Percentiles rank a stretch among this genome's conserved stretches.
phyloP scores from a whole-genome alignment of 306 rosid species.

The Morella rubra region DNA sequence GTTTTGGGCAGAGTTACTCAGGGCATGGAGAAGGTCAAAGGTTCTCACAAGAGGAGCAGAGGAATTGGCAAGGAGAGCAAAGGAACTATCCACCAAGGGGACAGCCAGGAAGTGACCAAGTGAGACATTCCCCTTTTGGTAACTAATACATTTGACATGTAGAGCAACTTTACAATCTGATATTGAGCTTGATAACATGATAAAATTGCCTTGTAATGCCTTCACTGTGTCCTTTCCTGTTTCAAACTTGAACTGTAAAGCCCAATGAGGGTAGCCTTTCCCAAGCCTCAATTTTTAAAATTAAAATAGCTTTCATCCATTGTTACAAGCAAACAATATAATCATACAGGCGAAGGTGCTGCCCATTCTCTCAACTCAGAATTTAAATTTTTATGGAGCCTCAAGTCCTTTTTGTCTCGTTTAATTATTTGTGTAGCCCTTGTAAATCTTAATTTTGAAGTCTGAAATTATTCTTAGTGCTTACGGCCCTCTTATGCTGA shows the following conservation, averaged over 20 bases:
- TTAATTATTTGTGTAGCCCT: neutral
- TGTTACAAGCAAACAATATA: neutral
- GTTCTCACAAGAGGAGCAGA: conserved; percentile 27
- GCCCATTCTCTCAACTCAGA: neutral
- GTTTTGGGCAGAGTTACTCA: conserved; percentile 24
- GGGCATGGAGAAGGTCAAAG: conserved; percentile 29
- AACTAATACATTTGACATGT: neutral
- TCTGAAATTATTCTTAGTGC: neutral
- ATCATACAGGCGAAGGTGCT: neutral
- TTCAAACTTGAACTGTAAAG: neutral
- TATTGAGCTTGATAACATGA: neutral
- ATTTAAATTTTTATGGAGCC: neutral
- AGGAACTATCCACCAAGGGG: conserved; percentile 29
- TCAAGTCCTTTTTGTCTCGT: neutral
- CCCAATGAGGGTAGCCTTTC: neutral
- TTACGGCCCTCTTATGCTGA: neutral
- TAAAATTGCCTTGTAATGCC: neutral
- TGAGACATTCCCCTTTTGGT: conserved; percentile 18
- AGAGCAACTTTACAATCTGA: neutral
- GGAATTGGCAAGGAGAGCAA: conserved; percentile 40
- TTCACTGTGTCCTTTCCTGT: neutral
- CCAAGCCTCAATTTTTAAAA: neutral
- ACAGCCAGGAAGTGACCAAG: conserved; percentile 33
- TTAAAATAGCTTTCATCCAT: neutral
- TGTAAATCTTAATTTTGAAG: neutral